These are phyloP conservation scores for Pleurotus platypus DNA, from an alignment of 768 basidiomycete genomes.

Conservation along the genomic window DNA sequence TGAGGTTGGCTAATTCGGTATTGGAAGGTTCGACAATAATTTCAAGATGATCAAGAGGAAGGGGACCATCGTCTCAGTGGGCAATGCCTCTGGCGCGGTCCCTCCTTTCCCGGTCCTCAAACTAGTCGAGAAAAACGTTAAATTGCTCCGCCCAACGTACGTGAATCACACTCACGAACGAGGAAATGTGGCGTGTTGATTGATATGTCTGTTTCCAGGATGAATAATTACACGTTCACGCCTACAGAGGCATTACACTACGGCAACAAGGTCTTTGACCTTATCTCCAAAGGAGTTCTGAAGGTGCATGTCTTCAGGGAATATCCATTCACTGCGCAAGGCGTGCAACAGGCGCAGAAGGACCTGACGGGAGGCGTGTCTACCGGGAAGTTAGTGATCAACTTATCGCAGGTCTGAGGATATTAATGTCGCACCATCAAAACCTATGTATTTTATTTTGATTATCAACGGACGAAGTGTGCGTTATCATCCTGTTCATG, in stretches of 20 bases:
- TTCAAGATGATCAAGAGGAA: slow-evolving; percentile 82
- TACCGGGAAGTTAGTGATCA: slow-evolving; percentile 83
- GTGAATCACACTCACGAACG: slow-evolving; percentile 17
- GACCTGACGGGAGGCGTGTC: slow-evolving; percentile 80
- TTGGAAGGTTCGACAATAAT: slow-evolving; percentile 67
- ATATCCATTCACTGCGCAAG: slow-evolving; percentile 83
- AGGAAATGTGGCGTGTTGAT: neutral
- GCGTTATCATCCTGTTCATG: slow-evolving; percentile 11
- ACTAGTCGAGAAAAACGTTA: slow-evolving; percentile 80
- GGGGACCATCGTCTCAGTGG: slow-evolving; percentile 86
- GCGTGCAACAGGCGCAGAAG: slow-evolving; percentile 69
- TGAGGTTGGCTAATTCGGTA: neutral
- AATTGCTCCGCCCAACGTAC: slow-evolving; percentile 73
- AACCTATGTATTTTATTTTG: no score
- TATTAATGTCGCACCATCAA: no score
- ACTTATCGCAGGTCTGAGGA: slow-evolving; percentile 18
- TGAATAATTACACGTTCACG: slow-evolving; percentile 71
- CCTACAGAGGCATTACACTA: slow-evolving; percentile 72
- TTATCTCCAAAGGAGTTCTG: slow-evolving; percentile 55
- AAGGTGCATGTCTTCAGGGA: slow-evolving; percentile 70
- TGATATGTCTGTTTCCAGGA: slow-evolving; percentile 30
- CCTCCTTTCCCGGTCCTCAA: slow-evolving; percentile 71
- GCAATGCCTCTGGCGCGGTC: slow-evolving; percentile 88
- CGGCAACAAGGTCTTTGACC: slow-evolving; percentile 56
- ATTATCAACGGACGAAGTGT: no score